Base-by-base conservation (phyloP, 2,329 filamentous ascomycete species). In the Chrysoporthe puriensis region DNA sequence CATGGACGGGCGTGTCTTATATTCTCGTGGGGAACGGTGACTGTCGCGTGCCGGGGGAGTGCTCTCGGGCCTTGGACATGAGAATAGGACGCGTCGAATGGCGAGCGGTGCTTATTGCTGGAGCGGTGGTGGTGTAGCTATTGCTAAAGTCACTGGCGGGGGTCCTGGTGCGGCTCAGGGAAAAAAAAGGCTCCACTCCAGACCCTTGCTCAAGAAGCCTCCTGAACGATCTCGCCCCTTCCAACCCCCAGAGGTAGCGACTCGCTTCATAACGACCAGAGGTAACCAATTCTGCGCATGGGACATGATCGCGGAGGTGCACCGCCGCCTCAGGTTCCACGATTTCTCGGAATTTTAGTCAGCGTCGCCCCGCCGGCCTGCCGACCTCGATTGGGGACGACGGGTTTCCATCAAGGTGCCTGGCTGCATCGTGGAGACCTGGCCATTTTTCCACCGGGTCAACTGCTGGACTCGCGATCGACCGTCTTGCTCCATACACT, bases 1-100 rank as follows among this genome's bases (percentile, higher is more conserved):
- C 93, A 96, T 96, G 81, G 63, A 63, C 70, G 16, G n/a, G 26
- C 16, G 42, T 32, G 26, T 46, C 16, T n/a, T 58, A 4, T 18
- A 44, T 3, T 18, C 5, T 36, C 11, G 2, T 43, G 36, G 11
- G 26, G 18, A 8, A 42, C 1, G 7, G 16, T 13, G 56, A n/a
- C 16, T 59, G 8, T 42, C 4, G 18, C 36, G 32, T 40, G 36
- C 36, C 16, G 14, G 32, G 5, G 14, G n/a, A 26, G 8, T 43
- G 18, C 8, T 44, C 5, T n/a, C 16, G n/a, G 18, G 0, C 4
- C 32, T 3, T 7, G 42, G 3, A 0, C 6, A 1, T 32, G 36
- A 44, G 11, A 16, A 40, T 32, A 14, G 8, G 60, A 21, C 60
- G 60, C 32, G 34, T 21, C 11, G 32, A 21, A 43, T 32, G 16